Percentiles rank a stretch among this genome's conserved stretches.
Evolutionary conservation across 1,139 yeast species (phyloP).

Genomic region (Suhomyces guaymorum): DNA sequence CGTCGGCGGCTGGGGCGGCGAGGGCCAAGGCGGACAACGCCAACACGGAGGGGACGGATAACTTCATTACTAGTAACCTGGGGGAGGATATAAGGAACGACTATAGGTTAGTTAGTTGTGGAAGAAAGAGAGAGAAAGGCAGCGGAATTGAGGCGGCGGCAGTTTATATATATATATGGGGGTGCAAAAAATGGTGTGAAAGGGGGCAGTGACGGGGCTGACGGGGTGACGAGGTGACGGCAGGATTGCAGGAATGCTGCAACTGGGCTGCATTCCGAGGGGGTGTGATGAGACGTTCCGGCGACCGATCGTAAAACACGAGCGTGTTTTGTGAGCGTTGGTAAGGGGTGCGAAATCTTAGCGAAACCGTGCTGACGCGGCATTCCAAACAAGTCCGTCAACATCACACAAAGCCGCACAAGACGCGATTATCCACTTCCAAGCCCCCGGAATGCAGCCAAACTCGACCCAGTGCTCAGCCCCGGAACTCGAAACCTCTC

Average conservation of each 20-base stretch:
- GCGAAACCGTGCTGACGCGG: no score
- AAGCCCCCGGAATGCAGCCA: no score
- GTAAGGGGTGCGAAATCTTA: not conserved
- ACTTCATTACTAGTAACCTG: constrained; percentile 28
- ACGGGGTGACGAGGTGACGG: not conserved
- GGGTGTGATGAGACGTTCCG: no score
- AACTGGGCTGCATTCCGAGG: no score
- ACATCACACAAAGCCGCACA: constrained; percentile 5
- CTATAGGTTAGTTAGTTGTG: constrained; percentile 16
- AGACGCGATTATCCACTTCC: no score
- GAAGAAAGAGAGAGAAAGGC: constrained; percentile 1
- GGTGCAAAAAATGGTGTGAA: not conserved
- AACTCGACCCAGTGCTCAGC: no score
- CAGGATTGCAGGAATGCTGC: not conserved
- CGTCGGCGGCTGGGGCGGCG: constrained; percentile 32
- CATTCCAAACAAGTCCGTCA: no score
- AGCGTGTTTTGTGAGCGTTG: constrained; percentile 5
- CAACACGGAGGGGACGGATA: constrained; percentile 30
- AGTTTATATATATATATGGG: constrained; percentile 4
- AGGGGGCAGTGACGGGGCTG: not conserved
- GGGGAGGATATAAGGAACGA: constrained; percentile 18
- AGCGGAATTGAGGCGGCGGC: constrained; percentile 1
- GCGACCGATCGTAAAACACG: constrained; percentile 2
- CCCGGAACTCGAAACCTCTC: no score
- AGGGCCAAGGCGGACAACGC: constrained; percentile 34